phyloP scores from a whole-genome alignment of 2,329 filamentous ascomycete species.

The Aureobasidium sp. region DNA sequence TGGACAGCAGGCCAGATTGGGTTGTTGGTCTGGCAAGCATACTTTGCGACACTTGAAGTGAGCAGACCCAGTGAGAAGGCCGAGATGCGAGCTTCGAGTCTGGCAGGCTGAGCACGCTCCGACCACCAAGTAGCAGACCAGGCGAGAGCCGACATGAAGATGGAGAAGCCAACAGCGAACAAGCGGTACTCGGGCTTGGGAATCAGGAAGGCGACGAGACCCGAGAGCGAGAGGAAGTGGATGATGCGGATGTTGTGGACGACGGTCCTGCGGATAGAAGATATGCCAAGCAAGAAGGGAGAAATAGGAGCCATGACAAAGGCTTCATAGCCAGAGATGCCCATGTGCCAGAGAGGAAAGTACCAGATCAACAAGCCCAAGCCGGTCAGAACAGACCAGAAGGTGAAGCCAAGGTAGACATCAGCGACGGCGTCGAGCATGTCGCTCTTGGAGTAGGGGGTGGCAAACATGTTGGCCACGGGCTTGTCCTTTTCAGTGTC shows the following conservation, averaged over 20 bases:
- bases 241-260: constrained; percentile 58
- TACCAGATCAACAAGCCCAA: constrained; percentile 86
- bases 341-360: constrained; percentile 98
- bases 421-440: constrained; percentile 77
- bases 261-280: constrained; percentile 59
- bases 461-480: constrained; percentile 61
- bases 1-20: constrained; percentile 96
- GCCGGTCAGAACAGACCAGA: constrained; percentile 91
- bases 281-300: constrained; percentile 69
- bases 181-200: constrained; percentile 67
- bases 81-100: constrained; percentile 73
- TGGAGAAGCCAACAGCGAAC: constrained; percentile 71
- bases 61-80: constrained; percentile 78
- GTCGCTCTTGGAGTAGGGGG: constrained; percentile 65
- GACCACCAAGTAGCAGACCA: constrained; percentile 79
- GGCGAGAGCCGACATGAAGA: constrained; percentile 71
- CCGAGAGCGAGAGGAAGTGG: constrained; percentile 76
- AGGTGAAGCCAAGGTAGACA: constrained; percentile 89
- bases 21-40: constrained; percentile 90
- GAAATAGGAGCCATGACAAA: constrained; percentile 79
- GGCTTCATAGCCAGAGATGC: constrained; percentile 91
- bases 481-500: constrained; percentile 58
- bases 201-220: constrained; percentile 73
- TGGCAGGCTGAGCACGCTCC: constrained; percentile 64
- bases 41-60: constrained; percentile 82